phyloP scores from a whole-genome alignment of 495 filamentous ascomycete genomes.

The Thermothielavioides terrestris region DNA sequence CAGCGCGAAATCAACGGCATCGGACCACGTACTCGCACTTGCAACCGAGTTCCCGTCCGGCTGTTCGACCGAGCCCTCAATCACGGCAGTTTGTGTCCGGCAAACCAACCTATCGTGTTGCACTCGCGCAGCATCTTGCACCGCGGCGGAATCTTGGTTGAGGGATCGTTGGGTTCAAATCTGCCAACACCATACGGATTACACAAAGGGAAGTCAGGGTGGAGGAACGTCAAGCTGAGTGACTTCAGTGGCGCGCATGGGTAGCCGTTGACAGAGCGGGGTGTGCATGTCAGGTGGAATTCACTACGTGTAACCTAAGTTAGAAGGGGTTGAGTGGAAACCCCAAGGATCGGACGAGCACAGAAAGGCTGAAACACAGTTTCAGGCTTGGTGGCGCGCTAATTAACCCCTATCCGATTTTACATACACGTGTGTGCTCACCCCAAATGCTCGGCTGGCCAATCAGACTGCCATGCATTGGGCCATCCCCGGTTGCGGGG shows the following conservation, averaged over 20 bases:
- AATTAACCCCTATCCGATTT: neutral
- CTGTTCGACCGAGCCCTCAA: constrained; percentile 4
- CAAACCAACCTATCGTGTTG: neutral
- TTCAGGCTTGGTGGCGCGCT: constrained; percentile 12
- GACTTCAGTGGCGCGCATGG: constrained; percentile 3
- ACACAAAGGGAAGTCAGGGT: neutral
- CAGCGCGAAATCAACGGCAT: constrained; percentile 1
- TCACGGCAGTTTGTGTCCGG: constrained; percentile 11
- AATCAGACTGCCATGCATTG: constrained; percentile 3
- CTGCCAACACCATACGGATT: neutral
- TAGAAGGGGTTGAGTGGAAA: constrained; percentile 9
- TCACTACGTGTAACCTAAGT: too few species aligned
- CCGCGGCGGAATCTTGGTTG: neutral
- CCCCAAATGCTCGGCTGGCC: constrained; percentile 1
- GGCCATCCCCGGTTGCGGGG: too few species aligned
- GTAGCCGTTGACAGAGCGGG: constrained; percentile 9
- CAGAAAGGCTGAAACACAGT: constrained; percentile 15
- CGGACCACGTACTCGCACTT: constrained; percentile 1
- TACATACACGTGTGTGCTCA: too few species aligned
- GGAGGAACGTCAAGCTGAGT: neutral
- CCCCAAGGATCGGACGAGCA: constrained; percentile 8
- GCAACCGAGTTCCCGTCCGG: neutral
- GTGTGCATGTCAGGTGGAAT: constrained; percentile 12
- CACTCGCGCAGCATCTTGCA: neutral
- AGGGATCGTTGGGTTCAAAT: neutral